These are phyloP conservation scores for Somion occarium DNA, from an alignment of 1,284 basidiomycete species.

Conservation along the genomic window DNA sequence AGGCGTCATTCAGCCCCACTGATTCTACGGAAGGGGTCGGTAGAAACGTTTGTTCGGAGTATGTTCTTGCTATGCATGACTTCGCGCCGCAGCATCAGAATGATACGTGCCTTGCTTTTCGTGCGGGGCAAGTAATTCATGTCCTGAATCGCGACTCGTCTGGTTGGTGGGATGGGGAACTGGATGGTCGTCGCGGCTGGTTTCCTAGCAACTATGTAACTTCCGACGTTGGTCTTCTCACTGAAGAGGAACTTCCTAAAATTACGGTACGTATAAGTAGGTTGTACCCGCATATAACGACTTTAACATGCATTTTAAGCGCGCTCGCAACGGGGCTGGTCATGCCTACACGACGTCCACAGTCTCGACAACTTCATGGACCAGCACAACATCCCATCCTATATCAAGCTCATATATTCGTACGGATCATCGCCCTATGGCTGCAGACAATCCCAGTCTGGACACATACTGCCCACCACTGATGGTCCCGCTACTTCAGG, in stretches of 20 bases:
- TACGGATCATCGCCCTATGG: background rate
- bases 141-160: conserved; percentile 84
- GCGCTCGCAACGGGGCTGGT: conserved; percentile 13
- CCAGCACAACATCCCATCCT: conserved; percentile 36
- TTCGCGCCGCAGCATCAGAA: conserved; percentile 70
- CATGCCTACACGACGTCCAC: conserved; percentile 48
- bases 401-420: conserved; percentile 27
- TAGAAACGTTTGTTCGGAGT: conserved; percentile 47
- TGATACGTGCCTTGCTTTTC: conserved; percentile 84
- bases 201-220: conserved; percentile 94
- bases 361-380: conserved; percentile 51
- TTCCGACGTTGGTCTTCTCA: conserved; percentile 47
- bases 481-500: conserved; percentile 78
- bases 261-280: conserved; percentile 35
- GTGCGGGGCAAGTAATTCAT: conserved; percentile 85
- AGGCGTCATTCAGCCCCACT: background rate
- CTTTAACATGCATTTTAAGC: conserved; percentile 10
- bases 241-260: conserved; percentile 45
- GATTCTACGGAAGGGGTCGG: background rate
- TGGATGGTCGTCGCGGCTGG: conserved; percentile 89
- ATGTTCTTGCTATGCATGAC: conserved; percentile 86
- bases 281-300: background rate
- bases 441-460: conserved; percentile 35
- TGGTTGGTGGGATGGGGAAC: conserved; percentile 99
- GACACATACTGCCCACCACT: conserved; percentile 66